Evolutionary conservation across 2,329 filamentous ascomycete genomes (phyloP), one percentile per base, ranked within the genome.

Genomic region (Colletotrichum eleusines): DNA sequence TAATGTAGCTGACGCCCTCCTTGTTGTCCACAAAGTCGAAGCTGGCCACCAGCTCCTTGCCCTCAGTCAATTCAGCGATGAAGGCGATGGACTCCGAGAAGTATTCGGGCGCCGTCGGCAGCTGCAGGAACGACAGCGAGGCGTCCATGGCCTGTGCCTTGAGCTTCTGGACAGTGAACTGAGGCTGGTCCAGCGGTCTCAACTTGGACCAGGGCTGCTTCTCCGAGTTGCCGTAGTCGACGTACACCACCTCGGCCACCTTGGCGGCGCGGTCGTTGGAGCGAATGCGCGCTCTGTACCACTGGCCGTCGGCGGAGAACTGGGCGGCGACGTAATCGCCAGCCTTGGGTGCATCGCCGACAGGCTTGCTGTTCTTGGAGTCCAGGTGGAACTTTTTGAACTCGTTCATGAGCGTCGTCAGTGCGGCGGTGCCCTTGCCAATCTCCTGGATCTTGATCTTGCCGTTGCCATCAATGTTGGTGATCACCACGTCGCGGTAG

Each of bases 201-300:
- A 99, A 89, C 74, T 89, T 88, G 31, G 90, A 88, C 94, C 95
- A 99, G 0, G 95, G 89, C 68, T 97, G 86, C 78, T 91, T 92
- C 82, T 99, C 96, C 66, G 89, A 92, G 87, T 99, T 99, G 76
- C 96, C 96, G 81, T 97, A 99, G 84, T 99, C 96, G 73, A 99
- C 90, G 82, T 97, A 99, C 55, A 97, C 84, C 33, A 99, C 92
- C 81, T 99, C 96, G 31, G 94, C 92, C 76, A 93, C 90, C 87
- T 96, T 94, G 77, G 91, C 91, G 11, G 95, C 88, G 73, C 96
- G 94, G 83, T 99, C 96, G 81, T 98, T 98, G 79, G 95, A 91
- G 73, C 95, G 92, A 72, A 99, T 90, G 72, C 91, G 92, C 40
- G 93, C 96, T 72, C 96, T 93, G 85, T 99, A 99, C 95, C 95